These are phyloP conservation scores for Singerocomus inundabilis DNA, from an alignment of 1,284 basidiomycete genomes.

Conservation along the genomic window DNA sequence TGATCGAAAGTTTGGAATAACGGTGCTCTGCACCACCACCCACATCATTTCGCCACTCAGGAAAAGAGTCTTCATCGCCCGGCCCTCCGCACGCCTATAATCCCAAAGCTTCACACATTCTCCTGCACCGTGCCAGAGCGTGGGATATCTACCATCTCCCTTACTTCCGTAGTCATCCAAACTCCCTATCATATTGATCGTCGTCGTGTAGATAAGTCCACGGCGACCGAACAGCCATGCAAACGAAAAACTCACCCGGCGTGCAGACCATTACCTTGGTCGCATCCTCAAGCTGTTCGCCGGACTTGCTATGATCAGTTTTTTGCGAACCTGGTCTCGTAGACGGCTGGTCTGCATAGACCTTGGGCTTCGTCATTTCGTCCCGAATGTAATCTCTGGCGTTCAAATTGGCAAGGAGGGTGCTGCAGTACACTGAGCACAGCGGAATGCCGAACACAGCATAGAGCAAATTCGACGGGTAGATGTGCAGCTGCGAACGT, in stretches of 20 bases:
- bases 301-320: too few species aligned
- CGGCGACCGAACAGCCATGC: too few species aligned
- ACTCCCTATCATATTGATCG: not conserved
- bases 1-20: too few species aligned
- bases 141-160: not conserved
- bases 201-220: not conserved
- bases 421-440: slow-evolving; percentile 16
- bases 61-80: too few species aligned
- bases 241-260: slow-evolving; percentile 1
- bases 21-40: too few species aligned
- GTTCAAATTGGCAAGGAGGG: slow-evolving; percentile 21
- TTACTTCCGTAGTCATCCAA: not conserved
- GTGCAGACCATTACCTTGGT: not conserved
- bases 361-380: not conserved
- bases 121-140: not conserved
- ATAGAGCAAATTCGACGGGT: not conserved
- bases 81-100: too few species aligned
- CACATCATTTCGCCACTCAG: too few species aligned
- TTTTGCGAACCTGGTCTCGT: not conserved
- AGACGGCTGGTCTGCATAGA: not conserved
- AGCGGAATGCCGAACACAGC: slow-evolving; percentile 12
- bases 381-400: slow-evolving; percentile 9
- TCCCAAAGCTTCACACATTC: too few species aligned
- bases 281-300: not conserved
- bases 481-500: not conserved